Evolutionary conservation across 768 basidiomycete species (phyloP).

Genomic region (Suillus subalutaceus): DNA sequence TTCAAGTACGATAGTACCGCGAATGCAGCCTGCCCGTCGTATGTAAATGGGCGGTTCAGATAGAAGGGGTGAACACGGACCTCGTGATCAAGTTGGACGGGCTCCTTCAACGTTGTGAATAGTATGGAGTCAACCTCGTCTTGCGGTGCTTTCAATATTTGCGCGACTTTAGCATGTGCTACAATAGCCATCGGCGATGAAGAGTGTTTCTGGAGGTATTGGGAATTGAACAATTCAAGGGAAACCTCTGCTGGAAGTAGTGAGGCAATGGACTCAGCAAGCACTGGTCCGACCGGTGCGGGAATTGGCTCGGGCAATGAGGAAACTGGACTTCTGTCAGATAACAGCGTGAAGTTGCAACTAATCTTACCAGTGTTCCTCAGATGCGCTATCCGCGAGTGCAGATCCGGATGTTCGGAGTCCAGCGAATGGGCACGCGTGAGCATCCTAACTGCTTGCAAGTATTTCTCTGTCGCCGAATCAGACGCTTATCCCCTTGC

Average conservation of each 20-base stretch:
- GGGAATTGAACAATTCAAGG: slow-evolving; percentile 69
- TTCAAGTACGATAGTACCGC: slow-evolving; percentile 51
- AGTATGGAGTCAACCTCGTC: slow-evolving; percentile 65
- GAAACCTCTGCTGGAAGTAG: slow-evolving; percentile 62
- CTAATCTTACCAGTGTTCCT: slow-evolving; percentile 49
- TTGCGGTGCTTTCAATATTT: slow-evolving; percentile 45
- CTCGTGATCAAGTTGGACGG: slow-evolving; percentile 47
- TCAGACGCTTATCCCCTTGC: slow-evolving; percentile 1
- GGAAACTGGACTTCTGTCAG: slow-evolving; percentile 39
- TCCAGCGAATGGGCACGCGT: slow-evolving; percentile 55
- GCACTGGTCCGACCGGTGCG: slow-evolving; percentile 49
- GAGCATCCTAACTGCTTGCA: slow-evolving; percentile 78
- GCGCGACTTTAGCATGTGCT: slow-evolving; percentile 62
- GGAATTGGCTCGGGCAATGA: slow-evolving; percentile 45
- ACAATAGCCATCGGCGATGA: slow-evolving; percentile 55
- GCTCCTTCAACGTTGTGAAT: slow-evolving; percentile 50
- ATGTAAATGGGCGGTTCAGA: slow-evolving; percentile 1
- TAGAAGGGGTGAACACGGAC: slow-evolving; percentile 36
- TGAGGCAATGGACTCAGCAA: slow-evolving; percentile 48
- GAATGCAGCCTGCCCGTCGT: slow-evolving; percentile 49
- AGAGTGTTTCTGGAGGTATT: slow-evolving; percentile 71
- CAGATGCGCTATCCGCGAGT: slow-evolving; percentile 71
- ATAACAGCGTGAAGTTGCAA: slow-evolving; percentile 6
- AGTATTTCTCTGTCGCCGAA: slow-evolving; percentile 62
- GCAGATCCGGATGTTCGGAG: slow-evolving; percentile 64